Evolutionary conservation across 1,284 basidiomycete species (phyloP).

Genomic region (Cystobasidium pallidum): DNA sequence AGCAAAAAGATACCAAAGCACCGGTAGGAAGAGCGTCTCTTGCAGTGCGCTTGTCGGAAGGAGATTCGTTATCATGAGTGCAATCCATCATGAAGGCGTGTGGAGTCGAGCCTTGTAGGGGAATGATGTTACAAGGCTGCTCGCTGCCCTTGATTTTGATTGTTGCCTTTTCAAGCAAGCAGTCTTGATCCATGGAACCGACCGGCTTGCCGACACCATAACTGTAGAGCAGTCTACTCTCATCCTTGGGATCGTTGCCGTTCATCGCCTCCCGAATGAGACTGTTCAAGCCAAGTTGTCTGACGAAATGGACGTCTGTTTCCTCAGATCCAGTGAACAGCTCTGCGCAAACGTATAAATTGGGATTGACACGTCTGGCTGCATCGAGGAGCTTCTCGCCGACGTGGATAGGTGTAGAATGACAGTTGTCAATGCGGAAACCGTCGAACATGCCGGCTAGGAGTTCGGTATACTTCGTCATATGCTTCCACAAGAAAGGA

Average conservation of each 20-base stretch:
- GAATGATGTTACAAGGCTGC: constrained; percentile 72
- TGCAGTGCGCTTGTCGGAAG: constrained; percentile 81
- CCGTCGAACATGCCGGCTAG: constrained; percentile 86
- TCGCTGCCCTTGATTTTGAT: constrained; percentile 77
- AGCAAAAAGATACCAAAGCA: constrained; percentile 81
- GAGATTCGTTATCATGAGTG: constrained; percentile 94
- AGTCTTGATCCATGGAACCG: constrained; percentile 88
- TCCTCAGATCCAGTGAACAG: constrained; percentile 95
- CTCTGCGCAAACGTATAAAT: constrained; percentile 94
- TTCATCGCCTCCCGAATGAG: constrained; percentile 90
- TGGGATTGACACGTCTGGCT: constrained; percentile 82
- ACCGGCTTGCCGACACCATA: constrained; percentile 88
- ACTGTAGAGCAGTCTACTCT: constrained; percentile 79
- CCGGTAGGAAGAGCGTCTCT: constrained; percentile 91
- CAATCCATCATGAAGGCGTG: constrained; percentile 91
- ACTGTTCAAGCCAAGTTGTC: constrained; percentile 86
- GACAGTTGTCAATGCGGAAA: constrained; percentile 97
- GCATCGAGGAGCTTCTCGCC: constrained; percentile 90
- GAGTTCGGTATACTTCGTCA: constrained; percentile 79
- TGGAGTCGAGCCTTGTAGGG: constrained; percentile 78
- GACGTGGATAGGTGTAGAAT: constrained; percentile 93
- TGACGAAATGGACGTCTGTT: constrained; percentile 87
- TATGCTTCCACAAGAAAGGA: constrained; percentile 93
- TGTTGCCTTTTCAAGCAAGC: constrained; percentile 65
- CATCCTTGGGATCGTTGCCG: constrained; percentile 81